Percentiles rank a stretch among this genome's conserved stretches.
Evolutionary conservation across 106 monocot species (phyloP).

Genomic region (Platanthera guangdongensis): DNA sequence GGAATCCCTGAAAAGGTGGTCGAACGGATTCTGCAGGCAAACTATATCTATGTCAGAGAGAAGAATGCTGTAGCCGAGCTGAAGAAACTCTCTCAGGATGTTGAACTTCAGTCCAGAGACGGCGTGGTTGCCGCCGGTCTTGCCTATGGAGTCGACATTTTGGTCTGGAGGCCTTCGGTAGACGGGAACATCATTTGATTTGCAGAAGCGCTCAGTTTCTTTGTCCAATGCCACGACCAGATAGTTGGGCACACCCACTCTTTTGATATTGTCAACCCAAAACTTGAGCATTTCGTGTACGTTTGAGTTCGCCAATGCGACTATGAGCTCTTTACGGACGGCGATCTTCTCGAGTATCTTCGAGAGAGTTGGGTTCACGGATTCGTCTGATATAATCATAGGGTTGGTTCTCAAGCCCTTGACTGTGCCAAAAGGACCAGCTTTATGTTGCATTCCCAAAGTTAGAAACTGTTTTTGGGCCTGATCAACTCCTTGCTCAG

Average conservation of each 20-base stretch:
- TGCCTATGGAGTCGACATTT: conserved; percentile 59
- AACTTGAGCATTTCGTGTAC: conserved; percentile 73
- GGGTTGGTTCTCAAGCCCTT: conserved; percentile 70
- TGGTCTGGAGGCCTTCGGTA: conserved; percentile 69
- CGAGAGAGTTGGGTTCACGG: conserved; percentile 72
- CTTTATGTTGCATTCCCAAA: conserved; percentile 39
- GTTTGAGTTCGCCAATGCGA: conserved; percentile 75
- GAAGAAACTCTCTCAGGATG: conserved; percentile 82
- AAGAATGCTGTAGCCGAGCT: conserved; percentile 89
- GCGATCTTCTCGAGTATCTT: conserved; percentile 67
- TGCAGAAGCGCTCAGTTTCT: conserved; percentile 65
- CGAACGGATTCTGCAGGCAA: conserved; percentile 82
- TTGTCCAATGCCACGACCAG: conserved; percentile 85
- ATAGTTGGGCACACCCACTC: conserved; percentile 69
- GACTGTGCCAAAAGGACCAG: conserved; percentile 76
- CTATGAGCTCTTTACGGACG: conserved; percentile 61
- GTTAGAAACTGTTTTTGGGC: conserved; percentile 38
- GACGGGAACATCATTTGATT: conserved; percentile 58
- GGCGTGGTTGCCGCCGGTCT: conserved; percentile 71
- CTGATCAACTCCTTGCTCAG: conserved; percentile 63
- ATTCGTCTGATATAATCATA: conserved; percentile 55
- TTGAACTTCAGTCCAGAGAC: conserved; percentile 90
- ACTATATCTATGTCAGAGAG: conserved; percentile 94
- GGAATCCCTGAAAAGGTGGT: conserved; percentile 76
- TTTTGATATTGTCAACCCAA: conserved; percentile 75